Evolutionary conservation across 2,329 filamentous ascomycete genomes (phyloP), one percentile per base, ranked within the genome.

Genomic region (Alternaria viburni): DNA sequence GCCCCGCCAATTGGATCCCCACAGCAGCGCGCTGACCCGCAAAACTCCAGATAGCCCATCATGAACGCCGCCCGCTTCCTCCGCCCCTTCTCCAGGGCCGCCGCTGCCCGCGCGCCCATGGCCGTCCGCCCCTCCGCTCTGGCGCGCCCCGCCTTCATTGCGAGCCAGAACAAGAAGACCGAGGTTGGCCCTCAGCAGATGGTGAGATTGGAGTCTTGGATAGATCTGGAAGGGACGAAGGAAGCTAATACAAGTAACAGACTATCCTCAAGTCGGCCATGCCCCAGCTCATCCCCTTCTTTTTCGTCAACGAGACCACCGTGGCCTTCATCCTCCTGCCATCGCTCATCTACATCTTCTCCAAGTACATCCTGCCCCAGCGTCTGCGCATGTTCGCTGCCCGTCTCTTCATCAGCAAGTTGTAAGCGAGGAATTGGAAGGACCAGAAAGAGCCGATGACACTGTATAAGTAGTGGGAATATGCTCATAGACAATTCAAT

Each of bases 261-360:
- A 78, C 70, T 13, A 68, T 80, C 57, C 78, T 81, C 70, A 77
- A 79, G 74, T 80, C 80, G 66, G 80, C 79, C 65, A 82, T 82
- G 80, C 80, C 80, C 64, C 80, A 82, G 75, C 80, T 82, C 64
- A 76, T 82, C 52, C 80, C 80, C 68, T 82, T 82, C 77, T 82
- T 81, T 77, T 81, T 81, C 77, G 79, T 82, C 73, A 82, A 81
- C 75, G 80, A 82, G 78, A 79, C 76, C 63, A 80, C 77, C 65
- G 70, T 77, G 67, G 80, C 79, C 50, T 81, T 81, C 69, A 70
- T 81, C 72, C 70, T 80, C 61, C 71, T 82, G 46, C 80, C 80
- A 47, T 74, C 78, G 57, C 77, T 82, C 69, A 81, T 82, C 78
- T 82, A 81, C 75, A 58, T 82, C 70, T 74, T 81, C 70, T 81